These are phyloP conservation scores for Podaxis mareebaensis DNA, from an alignment of 768 basidiomycete species.

Conservation along the genomic window DNA sequence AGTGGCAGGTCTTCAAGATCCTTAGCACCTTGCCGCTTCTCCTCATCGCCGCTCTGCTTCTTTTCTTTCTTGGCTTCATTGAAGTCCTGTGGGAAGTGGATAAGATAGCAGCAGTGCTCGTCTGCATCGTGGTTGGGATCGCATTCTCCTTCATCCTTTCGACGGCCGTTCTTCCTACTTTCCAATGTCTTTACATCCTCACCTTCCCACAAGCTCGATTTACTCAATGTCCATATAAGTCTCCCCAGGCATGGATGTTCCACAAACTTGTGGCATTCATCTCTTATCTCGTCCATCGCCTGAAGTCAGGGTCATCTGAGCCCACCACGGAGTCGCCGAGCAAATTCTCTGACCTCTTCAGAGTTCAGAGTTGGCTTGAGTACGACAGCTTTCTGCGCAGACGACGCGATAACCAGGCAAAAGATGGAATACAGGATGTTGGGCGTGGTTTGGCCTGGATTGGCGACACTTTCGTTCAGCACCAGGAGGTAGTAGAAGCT, in stretches of 20 bases:
- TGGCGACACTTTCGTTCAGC: background rate
- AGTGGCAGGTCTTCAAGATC: constrained; percentile 22
- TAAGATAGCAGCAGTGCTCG: constrained; percentile 13
- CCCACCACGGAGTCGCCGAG: too few species aligned
- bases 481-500: background rate
- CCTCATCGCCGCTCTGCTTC: constrained; percentile 19
- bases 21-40: constrained; percentile 16
- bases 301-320: background rate
- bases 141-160: constrained; percentile 16
- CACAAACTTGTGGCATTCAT: background rate
- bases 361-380: background rate
- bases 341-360: background rate
- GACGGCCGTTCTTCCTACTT: constrained; percentile 19
- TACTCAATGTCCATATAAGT: constrained; percentile 5
- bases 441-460: background rate
- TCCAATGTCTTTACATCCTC: constrained; percentile 8
- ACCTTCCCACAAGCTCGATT: background rate
- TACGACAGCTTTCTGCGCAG: constrained; percentile 1
- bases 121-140: constrained; percentile 12
- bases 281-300: background rate
- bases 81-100: constrained; percentile 19
- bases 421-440: background rate
- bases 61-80: constrained; percentile 23
- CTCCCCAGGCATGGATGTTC: constrained; percentile 3
- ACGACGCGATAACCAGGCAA: background rate